A percentile compares a stretch with the other conserved stretches of the same genome.
Conservation (phyloP, 2,329 filamentous ascomycete genomes). For the Periconia macrospinosa region DNA sequence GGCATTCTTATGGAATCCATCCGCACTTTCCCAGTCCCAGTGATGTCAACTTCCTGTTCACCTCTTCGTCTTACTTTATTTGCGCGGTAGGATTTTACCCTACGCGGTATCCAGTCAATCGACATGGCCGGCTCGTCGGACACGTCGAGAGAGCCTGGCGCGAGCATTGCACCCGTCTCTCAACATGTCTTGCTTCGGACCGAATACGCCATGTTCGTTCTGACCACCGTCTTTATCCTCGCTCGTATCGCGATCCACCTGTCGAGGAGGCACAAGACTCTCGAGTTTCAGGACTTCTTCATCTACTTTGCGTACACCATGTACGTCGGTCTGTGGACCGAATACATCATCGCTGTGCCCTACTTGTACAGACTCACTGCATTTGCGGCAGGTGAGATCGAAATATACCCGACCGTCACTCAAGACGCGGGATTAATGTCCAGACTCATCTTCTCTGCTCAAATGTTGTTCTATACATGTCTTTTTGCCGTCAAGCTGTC, state of each 20-base stretch:
- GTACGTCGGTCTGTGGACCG: slow-evolving; percentile 21
- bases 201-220: slow-evolving; percentile 16
- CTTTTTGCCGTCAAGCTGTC: slow-evolving; percentile 48
- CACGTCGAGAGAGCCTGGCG: too few relatives aligned
- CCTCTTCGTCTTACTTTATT: too few relatives aligned
- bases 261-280: slow-evolving; percentile 8
- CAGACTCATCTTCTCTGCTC: slow-evolving; percentile 44
- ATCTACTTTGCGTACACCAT: slow-evolving; percentile 30
- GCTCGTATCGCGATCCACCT: slow-evolving; percentile 10
- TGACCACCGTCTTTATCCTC: slow-evolving; percentile 15
- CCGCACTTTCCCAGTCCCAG: too few relatives aligned
- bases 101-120: not conserved
- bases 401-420: slow-evolving; percentile 32
- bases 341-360: slow-evolving; percentile 39
- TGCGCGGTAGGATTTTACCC: too few relatives aligned
- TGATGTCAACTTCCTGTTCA: too few relatives aligned
- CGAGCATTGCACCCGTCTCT: too few relatives aligned
- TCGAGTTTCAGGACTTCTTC: slow-evolving; percentile 20
- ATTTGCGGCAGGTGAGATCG: slow-evolving; percentile 21
- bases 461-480: slow-evolving; percentile 43
- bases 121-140: too few relatives aligned
- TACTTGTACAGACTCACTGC: slow-evolving; percentile 34
- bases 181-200: slow-evolving; percentile 10
- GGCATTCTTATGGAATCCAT: too few relatives aligned
- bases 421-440: slow-evolving; percentile 35